Evolutionary conservation across 2,329 filamentous ascomycete species (phyloP).

Genomic region (Monosporascus sp.): DNA sequence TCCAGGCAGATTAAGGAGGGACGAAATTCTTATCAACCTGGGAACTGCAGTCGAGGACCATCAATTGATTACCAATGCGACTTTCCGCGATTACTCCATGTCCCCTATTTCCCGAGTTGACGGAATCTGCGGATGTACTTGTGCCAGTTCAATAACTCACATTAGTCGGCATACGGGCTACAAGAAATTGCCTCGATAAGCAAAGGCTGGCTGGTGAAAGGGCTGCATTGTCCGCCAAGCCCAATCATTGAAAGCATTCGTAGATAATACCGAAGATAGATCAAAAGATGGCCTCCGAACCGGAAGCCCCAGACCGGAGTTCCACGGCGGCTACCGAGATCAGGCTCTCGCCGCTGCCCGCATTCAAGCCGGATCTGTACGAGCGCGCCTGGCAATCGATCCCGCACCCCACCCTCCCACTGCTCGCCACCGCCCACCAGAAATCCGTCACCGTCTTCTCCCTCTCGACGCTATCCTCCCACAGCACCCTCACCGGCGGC

Average conservation of each 20-base stretch:
- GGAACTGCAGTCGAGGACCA: neutral
- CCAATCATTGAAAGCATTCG: too few relatives aligned
- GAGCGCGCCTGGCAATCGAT: slow-evolving; percentile 80
- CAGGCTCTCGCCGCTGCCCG: slow-evolving; percentile 39
- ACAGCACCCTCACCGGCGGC: slow-evolving; percentile 76
- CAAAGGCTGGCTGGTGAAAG: neutral
- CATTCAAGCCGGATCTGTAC: slow-evolving; percentile 52
- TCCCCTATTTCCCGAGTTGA: too few relatives aligned
- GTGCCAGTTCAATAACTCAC: too few relatives aligned
- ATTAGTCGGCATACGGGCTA: too few relatives aligned
- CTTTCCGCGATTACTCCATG: too few relatives aligned
- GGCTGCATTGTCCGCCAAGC: neutral
- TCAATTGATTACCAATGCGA: neutral
- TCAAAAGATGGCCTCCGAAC: neutral
- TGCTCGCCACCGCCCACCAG: slow-evolving; percentile 83
- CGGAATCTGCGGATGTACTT: too few relatives aligned
- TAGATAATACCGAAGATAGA: too few relatives aligned
- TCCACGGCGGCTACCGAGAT: slow-evolving; percentile 8
- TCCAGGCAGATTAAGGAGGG: neutral
- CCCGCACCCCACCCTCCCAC: slow-evolving; percentile 80
- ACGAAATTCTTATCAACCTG: neutral
- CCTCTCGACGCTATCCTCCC: slow-evolving; percentile 70
- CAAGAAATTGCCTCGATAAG: too few relatives aligned
- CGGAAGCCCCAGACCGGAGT: slow-evolving; percentile 1
- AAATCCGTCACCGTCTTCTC: slow-evolving; percentile 89